A percentile compares a stretch with the other conserved stretches of the same genome.
Conservation (phyloP, 257 asterid genomes). For the Forsythia viridissima region DNA sequence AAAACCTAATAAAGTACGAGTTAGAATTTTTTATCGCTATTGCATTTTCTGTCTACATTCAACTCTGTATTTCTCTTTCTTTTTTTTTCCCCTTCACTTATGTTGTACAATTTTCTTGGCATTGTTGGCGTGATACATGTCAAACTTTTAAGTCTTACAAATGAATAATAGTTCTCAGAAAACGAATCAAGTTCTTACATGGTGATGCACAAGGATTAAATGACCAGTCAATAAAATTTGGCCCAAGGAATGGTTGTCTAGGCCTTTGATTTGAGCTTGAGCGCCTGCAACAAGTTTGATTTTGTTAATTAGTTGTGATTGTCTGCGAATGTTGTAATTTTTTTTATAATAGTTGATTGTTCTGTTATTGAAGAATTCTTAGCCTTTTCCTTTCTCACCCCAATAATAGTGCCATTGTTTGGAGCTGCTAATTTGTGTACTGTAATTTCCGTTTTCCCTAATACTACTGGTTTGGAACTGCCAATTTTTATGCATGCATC, state of each 20-base stretch:
- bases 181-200: neutral
- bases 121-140: neutral
- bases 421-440: constrained; percentile 5
- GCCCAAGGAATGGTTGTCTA: neutral
- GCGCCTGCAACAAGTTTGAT: neutral
- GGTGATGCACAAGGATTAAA: neutral
- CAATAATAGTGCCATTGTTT: constrained; percentile 2
- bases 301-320: neutral
- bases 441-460: neutral
- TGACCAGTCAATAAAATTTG: neutral
- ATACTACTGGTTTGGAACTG: neutral
- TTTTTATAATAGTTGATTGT: neutral
- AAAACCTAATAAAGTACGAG: neutral
- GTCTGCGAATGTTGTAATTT: neutral
- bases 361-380: neutral
- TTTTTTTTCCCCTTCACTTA: neutral
- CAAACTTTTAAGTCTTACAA: neutral
- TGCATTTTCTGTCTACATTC: neutral
- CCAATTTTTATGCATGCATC: neutral
- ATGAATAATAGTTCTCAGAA: neutral
- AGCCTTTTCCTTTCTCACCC: neutral
- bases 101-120: neutral
- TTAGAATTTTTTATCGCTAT: neutral
- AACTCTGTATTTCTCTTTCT: neutral
- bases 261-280: neutral